phyloP scores from a whole-genome alignment of 345 rosid species.

The Cardamine chenopodiifolia region DNA sequence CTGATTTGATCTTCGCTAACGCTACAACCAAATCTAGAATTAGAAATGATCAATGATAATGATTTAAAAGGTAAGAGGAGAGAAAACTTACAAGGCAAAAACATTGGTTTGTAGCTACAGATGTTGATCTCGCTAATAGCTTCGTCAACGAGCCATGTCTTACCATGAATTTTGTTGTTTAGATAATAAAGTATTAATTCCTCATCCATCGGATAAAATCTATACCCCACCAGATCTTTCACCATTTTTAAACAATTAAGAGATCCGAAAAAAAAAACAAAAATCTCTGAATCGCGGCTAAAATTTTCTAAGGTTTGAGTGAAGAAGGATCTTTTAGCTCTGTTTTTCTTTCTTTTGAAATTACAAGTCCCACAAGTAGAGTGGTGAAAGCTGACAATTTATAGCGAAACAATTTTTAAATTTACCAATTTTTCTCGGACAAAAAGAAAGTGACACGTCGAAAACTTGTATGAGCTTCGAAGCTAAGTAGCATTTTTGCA shows the following conservation, averaged over 20 bases:
- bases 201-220: constrained; percentile 37
- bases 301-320: neutral
- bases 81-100: constrained; percentile 43
- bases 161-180: constrained; percentile 22
- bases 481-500: too few relatives aligned
- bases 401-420: too few relatives aligned
- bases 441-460: neutral
- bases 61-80: neutral
- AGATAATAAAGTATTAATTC: constrained; percentile 38
- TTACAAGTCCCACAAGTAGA: neutral
- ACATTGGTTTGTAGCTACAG: constrained; percentile 37
- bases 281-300: neutral
- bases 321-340: neutral
- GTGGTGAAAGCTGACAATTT: neutral
- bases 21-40: constrained; percentile 10
- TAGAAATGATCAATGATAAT: constrained; percentile 19
- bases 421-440: neutral
- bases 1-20: constrained; percentile 17
- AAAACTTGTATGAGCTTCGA: too few relatives aligned
- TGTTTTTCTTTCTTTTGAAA: neutral
- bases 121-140: constrained; percentile 36
- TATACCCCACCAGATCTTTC: constrained; percentile 19
- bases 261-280: neutral
- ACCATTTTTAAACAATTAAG: constrained; percentile 23
- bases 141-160: constrained; percentile 24